Percentiles rank a stretch among this genome's conserved stretches.
phyloP scores from a whole-genome alignment of 306 rosid species.

The Vicia villosa region DNA sequence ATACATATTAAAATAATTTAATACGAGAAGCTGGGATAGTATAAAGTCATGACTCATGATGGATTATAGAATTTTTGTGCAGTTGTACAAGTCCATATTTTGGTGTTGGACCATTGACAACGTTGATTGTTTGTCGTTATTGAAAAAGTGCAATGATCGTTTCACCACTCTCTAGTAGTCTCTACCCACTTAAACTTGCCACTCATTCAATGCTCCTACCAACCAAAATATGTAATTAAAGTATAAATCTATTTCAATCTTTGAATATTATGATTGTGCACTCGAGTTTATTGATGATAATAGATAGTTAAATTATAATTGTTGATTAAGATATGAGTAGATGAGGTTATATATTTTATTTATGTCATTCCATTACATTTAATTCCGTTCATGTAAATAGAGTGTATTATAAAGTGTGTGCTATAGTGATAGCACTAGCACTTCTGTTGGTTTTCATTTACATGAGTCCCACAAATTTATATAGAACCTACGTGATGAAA shows the following conservation, averaged over 20 bases:
- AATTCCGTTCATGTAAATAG: too few species aligned
- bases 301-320: background rate
- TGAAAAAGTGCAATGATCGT: constrained; percentile 29
- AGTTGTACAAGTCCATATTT: constrained; percentile 5
- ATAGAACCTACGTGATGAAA: too few species aligned
- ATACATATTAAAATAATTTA: too few species aligned
- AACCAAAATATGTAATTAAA: background rate
- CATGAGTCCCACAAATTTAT: too few species aligned
- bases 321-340: too few species aligned
- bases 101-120: constrained; percentile 36
- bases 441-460: too few species aligned
- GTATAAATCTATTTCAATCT: background rate
- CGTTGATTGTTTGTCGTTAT: constrained; percentile 39
- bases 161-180: constrained; percentile 25
- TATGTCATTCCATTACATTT: too few species aligned
- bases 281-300: background rate
- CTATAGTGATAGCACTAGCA: too few species aligned
- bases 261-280: background rate
- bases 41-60: background rate
- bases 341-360: too few species aligned
- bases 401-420: too few species aligned
- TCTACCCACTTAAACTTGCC: constrained; percentile 30
- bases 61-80: background rate
- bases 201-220: constrained; percentile 41
- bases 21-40: background rate